phyloP scores from a whole-genome alignment of 768 basidiomycete genomes.

The Kwoniella europaea region DNA sequence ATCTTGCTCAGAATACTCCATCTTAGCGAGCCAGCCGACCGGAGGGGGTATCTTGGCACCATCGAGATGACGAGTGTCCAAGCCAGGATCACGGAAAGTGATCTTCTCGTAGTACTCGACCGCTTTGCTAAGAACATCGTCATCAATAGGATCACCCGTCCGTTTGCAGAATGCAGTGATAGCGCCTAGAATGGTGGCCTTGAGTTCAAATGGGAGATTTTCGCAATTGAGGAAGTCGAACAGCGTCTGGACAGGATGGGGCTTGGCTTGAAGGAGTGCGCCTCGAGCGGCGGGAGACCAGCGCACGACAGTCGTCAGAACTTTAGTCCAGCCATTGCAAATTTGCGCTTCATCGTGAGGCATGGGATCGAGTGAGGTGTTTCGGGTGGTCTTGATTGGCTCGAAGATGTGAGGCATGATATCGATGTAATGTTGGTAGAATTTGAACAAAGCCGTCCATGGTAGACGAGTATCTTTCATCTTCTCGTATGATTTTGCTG shows the following conservation, averaged over 20 bases:
- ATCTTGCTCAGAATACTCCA: constrained; percentile 83
- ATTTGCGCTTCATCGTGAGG: constrained; percentile 38
- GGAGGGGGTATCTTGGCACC: constrained; percentile 31
- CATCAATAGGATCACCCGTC: constrained; percentile 41
- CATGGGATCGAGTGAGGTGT: constrained; percentile 37
- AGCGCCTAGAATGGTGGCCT: constrained; percentile 39
- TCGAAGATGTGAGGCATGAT: constrained; percentile 46
- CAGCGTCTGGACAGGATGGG: constrained; percentile 42
- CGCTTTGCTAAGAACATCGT: constrained; percentile 39
- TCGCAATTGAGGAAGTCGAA: constrained; percentile 53
- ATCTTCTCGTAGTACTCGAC: constrained; percentile 47
- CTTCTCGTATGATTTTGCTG: constrained; percentile 43
- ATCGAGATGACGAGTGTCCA: constrained; percentile 38
- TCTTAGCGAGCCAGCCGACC: constrained; percentile 66
- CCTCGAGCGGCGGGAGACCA: constrained; percentile 44
- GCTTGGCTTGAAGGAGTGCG: constrained; percentile 41
- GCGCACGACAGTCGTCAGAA: constrained; percentile 41
- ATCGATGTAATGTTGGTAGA: constrained; percentile 47
- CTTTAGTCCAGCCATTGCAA: constrained; percentile 45
- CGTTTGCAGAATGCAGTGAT: constrained; percentile 46
- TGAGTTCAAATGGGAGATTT: constrained; percentile 40
- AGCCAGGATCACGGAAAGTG: constrained; percentile 36
- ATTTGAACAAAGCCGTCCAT: constrained; percentile 44
- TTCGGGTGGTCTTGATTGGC: constrained; percentile 40
- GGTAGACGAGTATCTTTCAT: constrained; percentile 44